These are phyloP conservation scores for Xylaria hypoxylon DNA, from an alignment of 2,329 filamentous ascomycete genomes.

Conservation along the genomic window DNA sequence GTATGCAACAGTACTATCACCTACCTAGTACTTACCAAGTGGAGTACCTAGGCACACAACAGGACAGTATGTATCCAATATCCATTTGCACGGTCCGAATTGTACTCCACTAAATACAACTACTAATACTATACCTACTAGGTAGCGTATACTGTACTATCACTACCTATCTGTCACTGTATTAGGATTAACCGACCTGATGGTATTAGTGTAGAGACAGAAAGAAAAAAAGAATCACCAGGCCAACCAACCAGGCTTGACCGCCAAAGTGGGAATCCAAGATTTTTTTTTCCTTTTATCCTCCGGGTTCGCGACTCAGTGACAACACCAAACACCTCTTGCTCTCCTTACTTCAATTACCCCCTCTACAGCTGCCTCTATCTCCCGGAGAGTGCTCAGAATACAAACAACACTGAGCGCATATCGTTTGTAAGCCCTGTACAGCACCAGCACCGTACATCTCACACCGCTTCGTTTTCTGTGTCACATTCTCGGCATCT, in stretches of 20 bases:
- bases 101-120: no score
- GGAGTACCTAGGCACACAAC: no score
- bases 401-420: not conserved
- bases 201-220: not conserved
- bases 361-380: constrained; percentile 21
- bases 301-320: constrained; percentile 3
- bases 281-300: constrained; percentile 32
- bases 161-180: not conserved
- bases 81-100: no score
- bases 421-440: constrained; percentile 15
- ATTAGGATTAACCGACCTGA: no score
- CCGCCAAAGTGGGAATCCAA: constrained; percentile 36
- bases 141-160: no score
- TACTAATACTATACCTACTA: no score
- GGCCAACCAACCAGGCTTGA: constrained; percentile 38
- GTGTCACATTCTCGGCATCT: constrained; percentile 8
- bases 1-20: no score
- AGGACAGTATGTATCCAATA: no score
- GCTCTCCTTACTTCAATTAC: constrained; percentile 4
- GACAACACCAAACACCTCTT: not conserved
- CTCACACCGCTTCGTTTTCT: not conserved
- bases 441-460: not conserved
- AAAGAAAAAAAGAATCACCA: constrained; percentile 31
- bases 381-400: constrained; percentile 2
- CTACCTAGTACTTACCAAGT: no score